Base-by-base conservation (phyloP, 352 stramenopile genomes). In the Globisporangium heterothallicum region DNA sequence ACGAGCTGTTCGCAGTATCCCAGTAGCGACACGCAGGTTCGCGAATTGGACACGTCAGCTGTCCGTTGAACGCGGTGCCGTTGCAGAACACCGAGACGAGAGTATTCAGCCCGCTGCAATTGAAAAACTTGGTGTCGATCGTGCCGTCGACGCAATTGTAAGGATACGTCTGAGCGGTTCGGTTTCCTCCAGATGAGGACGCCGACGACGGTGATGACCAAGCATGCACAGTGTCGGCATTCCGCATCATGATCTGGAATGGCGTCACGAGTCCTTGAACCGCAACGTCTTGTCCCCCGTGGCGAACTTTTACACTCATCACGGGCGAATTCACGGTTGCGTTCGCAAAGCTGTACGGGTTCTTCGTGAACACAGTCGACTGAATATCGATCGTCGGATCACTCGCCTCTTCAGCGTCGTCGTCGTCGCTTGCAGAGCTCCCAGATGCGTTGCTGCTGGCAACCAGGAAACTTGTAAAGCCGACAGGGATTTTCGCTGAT, bases 11-110 rank as follows among this genome's bases (percentile, higher is more conserved):
- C 3, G 26, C 35, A 0, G 56, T 32, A 53, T 86, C 59, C 78
- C 78, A 90, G 59, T 88, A 90, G 0, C 63, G 72, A 38, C 78
- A 90, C 42, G 46, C 50, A n/a, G 73, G 74, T 35, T 70, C 34
- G 3, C 61, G 65, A 16, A 68, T 59, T 8, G 78, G 78, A 45
- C 78, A 89, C 13, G 68, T 82, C 7, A 71, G 49, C 13, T 70
- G 61, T 14, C 75, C 72, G 22, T 65, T 67, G 48, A 77, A 86
- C 24, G 65, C 62, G 4, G 72, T 75, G 0, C 78, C 78, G 35
- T 86, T 79, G 44, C 77, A 88, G 10, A 62, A 47, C 22, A 85
- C 58, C 2, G 60, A 64, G 14, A 81, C 64, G 0, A 47, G 55
- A 14, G 66, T 54, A 14, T 64, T 63, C 8, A 82, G 56, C 1